Evolutionary conservation across 768 basidiomycete species (phyloP).

Genomic region (Termitomyces titanicus): DNA sequence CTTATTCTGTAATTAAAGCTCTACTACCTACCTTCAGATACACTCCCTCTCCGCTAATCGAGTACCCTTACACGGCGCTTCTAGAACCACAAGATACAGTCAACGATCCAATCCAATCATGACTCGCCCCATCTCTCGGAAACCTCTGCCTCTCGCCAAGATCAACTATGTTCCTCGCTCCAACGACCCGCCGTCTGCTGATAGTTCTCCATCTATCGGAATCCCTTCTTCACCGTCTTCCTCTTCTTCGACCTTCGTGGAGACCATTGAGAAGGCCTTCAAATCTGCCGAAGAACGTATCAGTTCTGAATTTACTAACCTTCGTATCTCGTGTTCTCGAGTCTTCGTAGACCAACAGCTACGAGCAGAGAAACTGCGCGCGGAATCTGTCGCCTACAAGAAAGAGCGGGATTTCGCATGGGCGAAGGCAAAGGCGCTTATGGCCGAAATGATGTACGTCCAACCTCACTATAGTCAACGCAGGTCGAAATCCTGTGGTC

Average conservation of each 20-base stretch:
- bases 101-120: not conserved
- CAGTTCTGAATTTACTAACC: conserved; percentile 24
- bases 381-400: conserved; percentile 26
- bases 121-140: not conserved
- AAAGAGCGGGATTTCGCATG: conserved; percentile 31
- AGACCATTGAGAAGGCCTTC: conserved; percentile 27
- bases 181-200: not conserved
- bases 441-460: conserved; percentile 15
- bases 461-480: not conserved
- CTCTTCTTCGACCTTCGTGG: not conserved
- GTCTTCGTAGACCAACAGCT: conserved; percentile 27
- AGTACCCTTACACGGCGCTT: conserved; percentile 8
- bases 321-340: conserved; percentile 27
- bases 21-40: not conserved
- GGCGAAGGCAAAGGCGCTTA: conserved; percentile 24
- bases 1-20: no score
- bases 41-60: not conserved
- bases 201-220: not conserved
- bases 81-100: not conserved
- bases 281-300: conserved; percentile 25
- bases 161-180: not conserved
- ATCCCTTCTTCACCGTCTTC: not conserved
- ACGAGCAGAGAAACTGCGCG: conserved; percentile 25
- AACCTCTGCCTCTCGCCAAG: not conserved
- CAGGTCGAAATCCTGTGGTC: conserved; percentile 2